A percentile compares a stretch with the other conserved stretches of the same genome.
phyloP scores from a whole-genome alignment of 1,284 basidiomycete species.

The Mrakiaceae sp. region DNA sequence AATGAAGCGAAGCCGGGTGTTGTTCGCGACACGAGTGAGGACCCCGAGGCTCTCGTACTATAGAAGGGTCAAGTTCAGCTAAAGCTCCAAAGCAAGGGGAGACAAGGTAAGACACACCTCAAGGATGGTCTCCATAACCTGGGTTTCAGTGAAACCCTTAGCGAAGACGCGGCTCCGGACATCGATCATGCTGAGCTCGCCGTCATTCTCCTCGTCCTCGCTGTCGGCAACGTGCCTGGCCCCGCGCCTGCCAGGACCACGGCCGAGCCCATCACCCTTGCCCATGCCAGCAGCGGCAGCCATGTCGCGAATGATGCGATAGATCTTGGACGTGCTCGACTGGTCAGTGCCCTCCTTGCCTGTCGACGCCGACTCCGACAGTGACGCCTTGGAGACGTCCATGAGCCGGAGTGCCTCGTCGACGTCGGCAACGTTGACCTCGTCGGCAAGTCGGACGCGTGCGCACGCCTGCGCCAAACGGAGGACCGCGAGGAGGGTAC shows the following conservation, averaged over 20 bases:
- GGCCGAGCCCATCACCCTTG: conserved; percentile 31
- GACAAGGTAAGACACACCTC: conserved; percentile 44
- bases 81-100: neutral
- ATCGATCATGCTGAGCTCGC: conserved; percentile 57
- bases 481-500: conserved; percentile 87
- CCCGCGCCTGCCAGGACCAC: conserved; percentile 32
- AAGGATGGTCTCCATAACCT: conserved; percentile 69
- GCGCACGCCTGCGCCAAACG: conserved; percentile 92
- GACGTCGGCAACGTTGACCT: conserved; percentile 76
- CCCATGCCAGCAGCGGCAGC: conserved; percentile 37
- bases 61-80: conserved; percentile 9
- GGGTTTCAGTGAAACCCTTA: conserved; percentile 78
- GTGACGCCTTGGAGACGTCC: conserved; percentile 86
- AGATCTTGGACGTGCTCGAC: conserved; percentile 70
- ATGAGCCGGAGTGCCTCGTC: conserved; percentile 94
- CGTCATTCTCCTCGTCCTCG: conserved; percentile 51
- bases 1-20: conserved; percentile 51
- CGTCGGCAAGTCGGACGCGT: conserved; percentile 69
- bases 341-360: conserved; percentile 53
- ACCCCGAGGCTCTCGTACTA: conserved; percentile 76
- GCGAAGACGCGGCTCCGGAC: conserved; percentile 70
- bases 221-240: conserved; percentile 39
- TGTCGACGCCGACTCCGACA: conserved; percentile 58
- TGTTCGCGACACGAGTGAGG: conserved; percentile 61
- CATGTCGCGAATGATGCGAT: conserved; percentile 81